Conservation (phyloP, 768 basidiomycete genomes). For the Kwoniella dejecticola region DNA sequence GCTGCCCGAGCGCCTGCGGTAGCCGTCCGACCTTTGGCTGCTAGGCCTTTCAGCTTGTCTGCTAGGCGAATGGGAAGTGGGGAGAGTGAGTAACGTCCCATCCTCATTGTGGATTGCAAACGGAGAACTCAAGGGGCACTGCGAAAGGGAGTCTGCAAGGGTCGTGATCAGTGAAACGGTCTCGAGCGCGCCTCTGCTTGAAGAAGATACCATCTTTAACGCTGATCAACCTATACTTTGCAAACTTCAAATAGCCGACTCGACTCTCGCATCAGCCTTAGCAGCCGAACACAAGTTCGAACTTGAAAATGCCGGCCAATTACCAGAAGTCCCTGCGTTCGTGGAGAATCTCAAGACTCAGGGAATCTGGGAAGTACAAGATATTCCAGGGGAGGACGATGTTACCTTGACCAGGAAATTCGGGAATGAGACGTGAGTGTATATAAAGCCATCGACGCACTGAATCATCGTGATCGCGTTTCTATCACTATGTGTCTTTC, state of each 20-base stretch:
- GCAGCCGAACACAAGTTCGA: conserved; percentile 85
- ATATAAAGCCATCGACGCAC: background rate
- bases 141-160: too few relatives aligned
- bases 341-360: conserved; percentile 71
- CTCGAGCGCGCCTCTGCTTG: too few relatives aligned
- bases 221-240: too few relatives aligned
- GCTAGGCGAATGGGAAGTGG: conserved; percentile 41
- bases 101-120: background rate
- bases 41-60: conserved; percentile 35
- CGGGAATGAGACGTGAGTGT: conserved; percentile 80
- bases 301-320: conserved; percentile 62
- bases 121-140: background rate
- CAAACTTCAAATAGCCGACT: conserved; percentile 38
- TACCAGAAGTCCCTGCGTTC: conserved; percentile 66
- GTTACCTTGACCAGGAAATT: conserved; percentile 78
- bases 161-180: too few relatives aligned
- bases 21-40: conserved; percentile 18
- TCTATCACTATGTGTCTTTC: too few relatives aligned
- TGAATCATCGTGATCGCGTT: background rate
- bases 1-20: conserved; percentile 4
- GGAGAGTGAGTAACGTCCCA: conserved; percentile 39
- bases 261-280: conserved; percentile 71
- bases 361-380: conserved; percentile 80
- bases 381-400: conserved; percentile 74
- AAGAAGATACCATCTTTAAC: too few relatives aligned